These are phyloP conservation scores for Podospora sp. DNA, from an alignment of 495 filamentous ascomycete genomes.

Conservation along the genomic window DNA sequence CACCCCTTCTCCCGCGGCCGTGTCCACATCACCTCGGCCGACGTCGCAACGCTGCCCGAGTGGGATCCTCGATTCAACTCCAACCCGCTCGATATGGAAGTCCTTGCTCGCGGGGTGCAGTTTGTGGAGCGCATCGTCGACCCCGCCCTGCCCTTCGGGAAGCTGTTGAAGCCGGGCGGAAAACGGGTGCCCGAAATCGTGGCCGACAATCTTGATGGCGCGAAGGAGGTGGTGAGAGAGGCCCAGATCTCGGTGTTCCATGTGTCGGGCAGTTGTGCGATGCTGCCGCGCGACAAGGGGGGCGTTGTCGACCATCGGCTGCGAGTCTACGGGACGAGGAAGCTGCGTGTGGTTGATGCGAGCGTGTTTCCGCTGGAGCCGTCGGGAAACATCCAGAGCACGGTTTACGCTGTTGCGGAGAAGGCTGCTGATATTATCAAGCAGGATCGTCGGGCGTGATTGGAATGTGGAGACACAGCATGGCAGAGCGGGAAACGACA, in stretches of 20 bases:
- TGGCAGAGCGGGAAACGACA: too few species aligned
- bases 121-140: conserved; percentile 23
- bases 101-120: conserved; percentile 20
- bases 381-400: conserved; percentile 38
- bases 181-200: background rate
- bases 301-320: conserved; percentile 55
- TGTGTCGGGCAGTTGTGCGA: conserved; percentile 48
- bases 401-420: conserved; percentile 42
- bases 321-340: conserved; percentile 46
- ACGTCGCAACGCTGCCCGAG: conserved; percentile 15
- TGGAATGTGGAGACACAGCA: too few species aligned
- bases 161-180: conserved; percentile 28
- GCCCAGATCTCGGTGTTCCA: conserved; percentile 33
- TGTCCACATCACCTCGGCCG: conserved; percentile 48
- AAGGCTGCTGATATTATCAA: conserved; percentile 51
- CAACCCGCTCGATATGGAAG: conserved; percentile 32
- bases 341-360: conserved; percentile 39
- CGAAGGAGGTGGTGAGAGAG: conserved; percentile 28
- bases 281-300: conserved; percentile 42
- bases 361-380: conserved; percentile 37
- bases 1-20: conserved; percentile 55
- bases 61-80: conserved; percentile 29
- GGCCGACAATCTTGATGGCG: conserved; percentile 23
- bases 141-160: conserved; percentile 15
- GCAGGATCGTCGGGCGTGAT: too few species aligned